A percentile compares a stretch with the other conserved stretches of the same genome.
Evolutionary conservation across 2,329 filamentous ascomycete genomes (phyloP).

Genomic region (Hortaea sp.): DNA sequence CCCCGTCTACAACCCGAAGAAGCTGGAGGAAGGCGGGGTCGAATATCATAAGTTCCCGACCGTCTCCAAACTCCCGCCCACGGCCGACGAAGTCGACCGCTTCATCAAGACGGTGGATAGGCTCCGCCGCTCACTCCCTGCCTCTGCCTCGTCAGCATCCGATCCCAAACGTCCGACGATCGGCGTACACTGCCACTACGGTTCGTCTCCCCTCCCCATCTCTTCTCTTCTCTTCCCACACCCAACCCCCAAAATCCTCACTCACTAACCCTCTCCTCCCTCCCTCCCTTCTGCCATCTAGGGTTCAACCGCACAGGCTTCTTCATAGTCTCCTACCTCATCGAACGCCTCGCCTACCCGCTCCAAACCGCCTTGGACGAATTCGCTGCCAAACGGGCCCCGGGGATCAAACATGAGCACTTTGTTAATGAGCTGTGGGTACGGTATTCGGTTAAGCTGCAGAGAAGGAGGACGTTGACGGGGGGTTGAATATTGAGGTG

Average conservation of each 20-base stretch:
- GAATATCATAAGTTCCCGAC: constrained; percentile 73
- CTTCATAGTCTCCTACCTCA: constrained; percentile 81
- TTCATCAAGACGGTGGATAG: constrained; percentile 51
- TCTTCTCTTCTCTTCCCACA: neutral
- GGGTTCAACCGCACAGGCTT: constrained; percentile 87
- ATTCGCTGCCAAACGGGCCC: constrained; percentile 62
- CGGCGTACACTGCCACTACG: constrained; percentile 79
- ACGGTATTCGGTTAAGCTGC: constrained; percentile 48
- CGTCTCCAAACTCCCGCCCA: constrained; percentile 80
- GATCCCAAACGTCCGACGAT: constrained; percentile 36
- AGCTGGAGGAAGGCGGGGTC: constrained; percentile 35
- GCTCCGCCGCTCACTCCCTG: constrained; percentile 18
- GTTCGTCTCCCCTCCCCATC: neutral
- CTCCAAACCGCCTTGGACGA: constrained; percentile 69
- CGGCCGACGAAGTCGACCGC: constrained; percentile 47
- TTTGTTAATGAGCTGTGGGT: constrained; percentile 79
- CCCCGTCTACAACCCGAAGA: constrained; percentile 72
- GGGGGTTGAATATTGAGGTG: neutral
- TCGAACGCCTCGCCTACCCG: constrained; percentile 63
- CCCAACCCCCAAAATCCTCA: neutral
- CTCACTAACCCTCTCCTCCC: neutral
- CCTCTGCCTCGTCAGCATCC: neutral
- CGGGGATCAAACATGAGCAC: constrained; percentile 81
- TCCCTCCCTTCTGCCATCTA: no score
- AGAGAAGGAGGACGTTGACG: constrained; percentile 10